Percentiles rank a stretch among this genome's conserved stretches.
Conservation (phyloP, 805 yeast species). For the Suhomyces kilbournensis region DNA sequence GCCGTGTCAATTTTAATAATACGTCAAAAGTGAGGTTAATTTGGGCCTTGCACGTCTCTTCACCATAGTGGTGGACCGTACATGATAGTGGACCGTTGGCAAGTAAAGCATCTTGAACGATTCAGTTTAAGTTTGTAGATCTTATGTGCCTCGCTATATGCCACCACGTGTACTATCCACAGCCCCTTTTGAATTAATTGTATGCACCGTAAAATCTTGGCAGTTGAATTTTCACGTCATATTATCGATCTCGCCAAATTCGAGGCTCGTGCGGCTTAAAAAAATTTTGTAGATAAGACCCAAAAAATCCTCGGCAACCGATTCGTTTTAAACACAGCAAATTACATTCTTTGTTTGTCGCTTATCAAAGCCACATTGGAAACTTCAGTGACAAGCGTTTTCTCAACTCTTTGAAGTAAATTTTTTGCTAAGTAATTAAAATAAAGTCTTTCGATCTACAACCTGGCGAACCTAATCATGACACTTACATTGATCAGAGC, state of each 20-base stretch:
- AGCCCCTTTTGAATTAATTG: background rate
- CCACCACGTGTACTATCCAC: background rate
- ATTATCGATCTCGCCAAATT: background rate
- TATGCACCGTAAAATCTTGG: background rate
- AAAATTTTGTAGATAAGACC: background rate
- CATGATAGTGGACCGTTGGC: too few species aligned
- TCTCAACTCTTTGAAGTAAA: background rate
- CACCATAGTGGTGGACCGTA: too few species aligned
- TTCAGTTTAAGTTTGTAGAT: background rate
- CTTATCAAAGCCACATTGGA: background rate
- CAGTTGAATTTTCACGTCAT: background rate
- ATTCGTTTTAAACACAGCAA: background rate
- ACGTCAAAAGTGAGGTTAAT: background rate
- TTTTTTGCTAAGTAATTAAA: background rate
- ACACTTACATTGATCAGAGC: conserved; percentile 12
- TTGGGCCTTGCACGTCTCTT: background rate
- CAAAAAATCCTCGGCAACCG: background rate
- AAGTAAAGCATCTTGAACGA: background rate
- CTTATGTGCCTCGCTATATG: background rate
- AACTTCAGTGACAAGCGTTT: background rate
- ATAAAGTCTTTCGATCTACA: conserved; percentile 6
- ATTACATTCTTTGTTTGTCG: background rate
- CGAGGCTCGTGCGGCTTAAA: background rate
- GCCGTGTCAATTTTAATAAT: background rate
- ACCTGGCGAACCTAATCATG: conserved; percentile 6